These are phyloP conservation scores for Pseudozyma hubeiensis DNA, from an alignment of 1,284 basidiomycete species.

Conservation along the genomic window DNA sequence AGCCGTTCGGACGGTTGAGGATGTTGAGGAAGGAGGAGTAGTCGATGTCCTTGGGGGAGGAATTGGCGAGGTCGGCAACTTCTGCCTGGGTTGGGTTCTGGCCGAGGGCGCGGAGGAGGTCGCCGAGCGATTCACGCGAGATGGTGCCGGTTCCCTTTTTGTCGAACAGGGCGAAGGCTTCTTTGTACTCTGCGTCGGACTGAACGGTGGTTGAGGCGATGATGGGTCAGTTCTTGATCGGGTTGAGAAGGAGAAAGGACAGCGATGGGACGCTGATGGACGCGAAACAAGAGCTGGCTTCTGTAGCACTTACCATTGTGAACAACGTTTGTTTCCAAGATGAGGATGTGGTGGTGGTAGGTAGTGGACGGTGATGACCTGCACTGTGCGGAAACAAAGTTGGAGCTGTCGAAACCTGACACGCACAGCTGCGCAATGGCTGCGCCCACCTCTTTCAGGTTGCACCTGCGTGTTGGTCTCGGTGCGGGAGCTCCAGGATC, in stretches of 20 bases:
- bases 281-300: no score
- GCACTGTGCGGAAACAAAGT: no score
- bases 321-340: background rate
- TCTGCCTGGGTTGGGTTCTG: constrained; percentile 99
- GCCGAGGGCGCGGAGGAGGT: constrained; percentile 91
- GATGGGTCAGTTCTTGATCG: no score
- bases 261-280: no score
- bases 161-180: constrained; percentile 97
- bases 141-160: constrained; percentile 93
- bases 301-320: constrained; percentile 16
- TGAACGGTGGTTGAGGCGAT: constrained; percentile 2
- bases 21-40: constrained; percentile 81
- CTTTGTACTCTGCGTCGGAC: constrained; percentile 74
- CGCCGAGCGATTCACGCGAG: constrained; percentile 88
- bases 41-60: constrained; percentile 80
- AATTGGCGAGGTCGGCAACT: constrained; percentile 82
- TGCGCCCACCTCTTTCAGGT: no score
- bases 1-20: constrained; percentile 92
- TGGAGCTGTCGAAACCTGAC: no score
- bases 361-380: background rate
- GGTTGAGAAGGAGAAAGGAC: background rate
- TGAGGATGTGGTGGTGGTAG: background rate
- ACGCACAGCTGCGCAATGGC: background rate
- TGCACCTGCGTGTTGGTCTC: no score
- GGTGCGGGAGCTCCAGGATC: no score